Evolutionary conservation across 768 basidiomycete species (phyloP), one percentile per base, ranked within the genome.

Genomic region (Mycena alexandri): DNA sequence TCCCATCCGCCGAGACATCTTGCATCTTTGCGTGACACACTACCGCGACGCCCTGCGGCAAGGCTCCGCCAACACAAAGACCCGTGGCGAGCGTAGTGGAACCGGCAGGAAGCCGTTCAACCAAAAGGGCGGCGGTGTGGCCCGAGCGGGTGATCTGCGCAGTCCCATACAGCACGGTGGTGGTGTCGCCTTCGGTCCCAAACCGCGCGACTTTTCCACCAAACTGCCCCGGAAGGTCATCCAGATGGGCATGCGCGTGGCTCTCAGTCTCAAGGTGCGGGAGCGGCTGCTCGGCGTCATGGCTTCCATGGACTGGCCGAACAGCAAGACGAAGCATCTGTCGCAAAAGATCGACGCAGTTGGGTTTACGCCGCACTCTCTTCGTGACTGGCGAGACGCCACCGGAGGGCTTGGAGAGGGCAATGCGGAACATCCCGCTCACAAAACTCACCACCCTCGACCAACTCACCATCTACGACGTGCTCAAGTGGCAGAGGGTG

Each of bases 161-260:
- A 92, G 89, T 77, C 95, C 94, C 2, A 93, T 95, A 86, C 86
- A 91, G 61, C 85, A 90, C 36, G 97, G 97, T 38, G 98, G 98
- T 79, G 98, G 97, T 72, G 87, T 93, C 44, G 94, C 94, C 8
- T 96, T 95, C 67, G 95, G 95, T 34, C 94, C 95, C 0, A 92
- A 94, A 75, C 94, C 95, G 3, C 88, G 95, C 54, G 93, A 98
- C 77, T 98, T 96, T 78, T 89, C 92, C 73, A 95, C 95, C 21
- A 92, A 93, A 70, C 86, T 99, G 42, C 93, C 94, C n/a, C 87
- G 94, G 69, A 98, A 98, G 80, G 93, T 98, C 71, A 86, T 95
- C 46, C 84, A 93, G 73, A 93, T 98, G 89, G 97, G 96, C 12
- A 90, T 98, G 89, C 87, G 93, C 22, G 91, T 96, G 56, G 96